A percentile compares a stretch with the other conserved stretches of the same genome.
These are phyloP conservation scores for Durio zibethinus DNA, from an alignment of 345 rosid genomes.

Conservation along the genomic window DNA sequence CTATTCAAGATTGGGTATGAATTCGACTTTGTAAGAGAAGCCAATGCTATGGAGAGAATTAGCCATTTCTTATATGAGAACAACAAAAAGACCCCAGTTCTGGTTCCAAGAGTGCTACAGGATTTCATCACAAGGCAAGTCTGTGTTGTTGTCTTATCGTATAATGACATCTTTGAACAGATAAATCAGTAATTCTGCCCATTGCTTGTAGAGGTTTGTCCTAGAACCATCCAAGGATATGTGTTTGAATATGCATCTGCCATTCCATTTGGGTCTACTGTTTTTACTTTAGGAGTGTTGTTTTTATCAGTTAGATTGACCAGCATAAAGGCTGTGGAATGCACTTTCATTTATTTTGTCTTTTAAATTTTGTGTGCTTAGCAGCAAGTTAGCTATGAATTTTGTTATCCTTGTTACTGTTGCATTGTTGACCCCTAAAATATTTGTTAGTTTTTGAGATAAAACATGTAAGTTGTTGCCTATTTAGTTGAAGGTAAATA, in stretches of 20 bases:
- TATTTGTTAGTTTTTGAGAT: neutral
- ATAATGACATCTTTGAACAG: neutral
- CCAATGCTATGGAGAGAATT: conserved; percentile 84
- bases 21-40: conserved; percentile 88
- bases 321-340: neutral
- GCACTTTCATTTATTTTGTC: neutral
- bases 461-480: neutral
- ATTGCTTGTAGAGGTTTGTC: neutral
- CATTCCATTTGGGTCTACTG: neutral
- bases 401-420: neutral
- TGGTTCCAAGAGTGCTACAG: conserved; percentile 59
- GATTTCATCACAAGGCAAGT: conserved; percentile 75
- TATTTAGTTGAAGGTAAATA: neutral
- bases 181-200: neutral
- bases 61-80: conserved; percentile 59
- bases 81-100: conserved; percentile 78
- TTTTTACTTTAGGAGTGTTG: neutral
- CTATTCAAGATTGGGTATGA: conserved; percentile 84
- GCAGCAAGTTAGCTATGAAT: neutral
- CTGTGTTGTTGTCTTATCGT: neutral
- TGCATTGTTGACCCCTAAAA: neutral
- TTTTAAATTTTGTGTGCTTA: neutral
- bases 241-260: neutral
- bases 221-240: neutral
- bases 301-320: neutral